Evolutionary conservation across 805 yeast species (phyloP), one percentile per base, ranked within the genome.

Genomic region (Barnettozyma californica): DNA sequence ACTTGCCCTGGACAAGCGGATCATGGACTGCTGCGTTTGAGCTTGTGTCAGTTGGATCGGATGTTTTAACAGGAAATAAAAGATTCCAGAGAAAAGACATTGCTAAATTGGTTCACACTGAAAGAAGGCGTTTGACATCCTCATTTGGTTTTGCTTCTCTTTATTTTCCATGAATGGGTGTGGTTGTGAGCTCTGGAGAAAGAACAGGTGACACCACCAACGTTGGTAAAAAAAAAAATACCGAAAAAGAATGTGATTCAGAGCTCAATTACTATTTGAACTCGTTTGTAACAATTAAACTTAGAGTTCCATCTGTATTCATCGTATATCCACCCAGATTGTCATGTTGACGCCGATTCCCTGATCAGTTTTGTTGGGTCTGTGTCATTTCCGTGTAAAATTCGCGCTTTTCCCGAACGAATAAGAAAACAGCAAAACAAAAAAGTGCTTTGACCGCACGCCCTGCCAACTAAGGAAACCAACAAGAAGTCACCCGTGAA

Each of bases 1-100:
- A 92, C 41, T 55, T 54, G 18, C 74, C 75, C 45, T 67, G 71
- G 0, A 73, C 71, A 2, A 73, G 57, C 16, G 78, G 75, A 34
- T 68, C 68, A 9, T 39, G 48, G 9, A 54, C 42, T 34, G 50
- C 52, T 16, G 43, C 52, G 1, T 61, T 42, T 18, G 45, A 43
- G 19, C 38, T 11, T 10, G 39, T 44, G n/a, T 41, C 36, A 18
- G 53, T 49, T 41, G 60, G 58, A 45, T 59, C 64, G 1, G 58
- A 39, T 4, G 64, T 52, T 37, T 56, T 53, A 33, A 56, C 62
- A 6, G 63, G 62, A 51, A 60, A 61, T 50, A 61, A 43, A 38
- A 56, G 51, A 53, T 60, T 48, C 49, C 58, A 53, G 44, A 61
- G 50, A 44, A 61, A 60, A 2, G 64, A 60, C 65, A 61, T 61